Base-by-base conservation (phyloP, 768 basidiomycete genomes). In the Lyophyllum semitale region DNA sequence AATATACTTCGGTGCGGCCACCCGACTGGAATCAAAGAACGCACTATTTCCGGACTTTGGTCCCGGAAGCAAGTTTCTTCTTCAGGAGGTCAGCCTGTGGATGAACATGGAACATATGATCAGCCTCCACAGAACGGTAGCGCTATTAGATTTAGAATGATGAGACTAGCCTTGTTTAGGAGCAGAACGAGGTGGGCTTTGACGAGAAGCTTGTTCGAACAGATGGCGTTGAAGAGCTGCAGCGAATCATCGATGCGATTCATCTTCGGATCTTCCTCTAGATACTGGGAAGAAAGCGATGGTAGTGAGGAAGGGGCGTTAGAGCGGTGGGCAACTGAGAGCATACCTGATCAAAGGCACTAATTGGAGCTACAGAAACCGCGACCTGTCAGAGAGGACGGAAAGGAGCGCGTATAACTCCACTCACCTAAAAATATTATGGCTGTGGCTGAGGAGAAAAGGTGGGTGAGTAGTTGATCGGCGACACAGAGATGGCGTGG, bases 201-300 rank as follows among this genome's bases (percentile, higher is more conserved):
- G 64, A 84, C 82, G 51, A 93, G 74, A 55, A 93, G 81, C 62
- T 81, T 83, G 65, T 92, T 92, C 47, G 86, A 77, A 65, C 89
- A 92, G 56, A 93, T 84, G 13, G 83, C 72, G 4, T 83, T 85
- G 71, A 90, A 91, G 9, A 93, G 78, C 62, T 89, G 87, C 18
- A 93, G 75, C 1, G 91, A 92, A 69, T 93, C 91, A 57, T 91
- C 84, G 57, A 93, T 86, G 60, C 91, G 75, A 65, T 93, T 93
- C 45, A 87, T 86, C 58, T 83, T 80, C 4, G 84, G 78, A 66
- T 93, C 91, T 73, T 93, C 91, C 61, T 91, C 88, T 9, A 93
- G 80, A 68, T 89, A 91, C 88, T 92, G 54, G 54, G 20, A 40
- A 30, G 38, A 1, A 22, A 18, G 7, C 46, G 29, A n/a, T 55